Evolutionary conservation across 208 protist species (phyloP).

Genomic region (Acanthamoeba sp.): DNA sequence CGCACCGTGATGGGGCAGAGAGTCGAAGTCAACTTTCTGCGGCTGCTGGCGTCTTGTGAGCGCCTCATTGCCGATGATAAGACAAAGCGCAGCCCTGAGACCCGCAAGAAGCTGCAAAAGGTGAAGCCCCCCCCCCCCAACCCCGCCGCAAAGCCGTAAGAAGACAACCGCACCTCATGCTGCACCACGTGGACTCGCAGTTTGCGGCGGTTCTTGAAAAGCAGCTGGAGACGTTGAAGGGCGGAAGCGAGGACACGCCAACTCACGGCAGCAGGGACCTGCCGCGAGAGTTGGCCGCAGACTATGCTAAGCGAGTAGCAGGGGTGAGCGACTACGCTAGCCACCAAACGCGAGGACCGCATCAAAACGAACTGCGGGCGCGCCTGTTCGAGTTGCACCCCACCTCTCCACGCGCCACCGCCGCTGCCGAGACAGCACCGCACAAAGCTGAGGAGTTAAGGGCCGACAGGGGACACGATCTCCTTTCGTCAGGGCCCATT

Average conservation of each 20-base stretch:
- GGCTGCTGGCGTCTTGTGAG: conserved; percentile 16
- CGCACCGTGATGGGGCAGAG: not conserved
- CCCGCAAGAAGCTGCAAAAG: not conserved
- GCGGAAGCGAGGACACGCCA: not conserved
- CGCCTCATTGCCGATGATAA: not conserved
- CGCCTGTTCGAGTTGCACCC: conserved; percentile 23
- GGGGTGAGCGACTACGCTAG: not conserved
- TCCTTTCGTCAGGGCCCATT: not conserved
- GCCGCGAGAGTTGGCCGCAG: not conserved
- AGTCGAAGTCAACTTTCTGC: conserved; percentile 8
- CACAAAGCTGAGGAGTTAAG: not conserved
- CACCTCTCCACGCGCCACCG: not conserved
- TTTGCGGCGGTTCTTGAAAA: not conserved
- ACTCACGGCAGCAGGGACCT: not conserved
- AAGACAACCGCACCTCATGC: not conserved
- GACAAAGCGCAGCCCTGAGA: conserved; percentile 20
- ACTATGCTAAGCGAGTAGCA: not conserved
- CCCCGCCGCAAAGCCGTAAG: not conserved
- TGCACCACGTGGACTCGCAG: not conserved
- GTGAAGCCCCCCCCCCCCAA: not conserved
- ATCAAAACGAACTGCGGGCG: conserved; percentile 15
- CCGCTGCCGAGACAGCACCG: not conserved
- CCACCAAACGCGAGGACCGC: not conserved
- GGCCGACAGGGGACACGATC: not conserved
- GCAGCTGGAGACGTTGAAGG: conserved; percentile 10